phyloP scores from a whole-genome alignment of 495 filamentous ascomycete genomes.

The Pseudotulostoma volvatum region DNA sequence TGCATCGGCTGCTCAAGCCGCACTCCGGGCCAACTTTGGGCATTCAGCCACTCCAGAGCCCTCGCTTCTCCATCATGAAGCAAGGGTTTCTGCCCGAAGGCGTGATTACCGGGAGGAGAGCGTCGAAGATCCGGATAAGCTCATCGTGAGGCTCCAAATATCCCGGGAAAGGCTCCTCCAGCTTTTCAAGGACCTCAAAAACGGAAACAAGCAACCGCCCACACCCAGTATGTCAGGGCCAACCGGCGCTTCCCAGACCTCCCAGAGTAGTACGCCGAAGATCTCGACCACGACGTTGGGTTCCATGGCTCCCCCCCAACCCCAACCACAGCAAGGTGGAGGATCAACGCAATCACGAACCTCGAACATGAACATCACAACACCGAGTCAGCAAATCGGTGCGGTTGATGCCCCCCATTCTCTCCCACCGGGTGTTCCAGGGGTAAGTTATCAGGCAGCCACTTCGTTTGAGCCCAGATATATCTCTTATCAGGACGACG shows the following conservation, averaged over 20 bases:
- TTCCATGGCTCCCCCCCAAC: slow-evolving; percentile 44
- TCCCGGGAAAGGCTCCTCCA: slow-evolving; percentile 44
- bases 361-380: slow-evolving; percentile 12
- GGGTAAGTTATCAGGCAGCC: slow-evolving; percentile 31
- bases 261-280: slow-evolving; percentile 34
- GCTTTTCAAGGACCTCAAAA: slow-evolving; percentile 34
- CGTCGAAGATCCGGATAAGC: slow-evolving; percentile 37
- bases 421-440: slow-evolving; percentile 34
- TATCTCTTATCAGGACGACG: slow-evolving; percentile 1
- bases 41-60: slow-evolving; percentile 84
- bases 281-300: slow-evolving; percentile 35
- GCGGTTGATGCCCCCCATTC: slow-evolving; percentile 46
- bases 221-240: slow-evolving; percentile 7
- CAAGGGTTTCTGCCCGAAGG: slow-evolving; percentile 46
- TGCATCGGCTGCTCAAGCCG: slow-evolving; percentile 62
- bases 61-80: slow-evolving; percentile 54
- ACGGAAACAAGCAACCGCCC: slow-evolving; percentile 23
- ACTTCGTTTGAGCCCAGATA: not conserved
- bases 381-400: slow-evolving; percentile 38
- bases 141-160: slow-evolving; percentile 61
- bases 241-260: slow-evolving; percentile 24
- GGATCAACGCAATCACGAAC: slow-evolving; percentile 21
- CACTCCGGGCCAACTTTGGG: slow-evolving; percentile 55
- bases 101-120: slow-evolving; percentile 54
- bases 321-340: slow-evolving; percentile 13